A percentile compares a stretch with the other conserved stretches of the same genome.
phyloP scores from a whole-genome alignment of 345 rosid genomes.

The Luvunga scandens region DNA sequence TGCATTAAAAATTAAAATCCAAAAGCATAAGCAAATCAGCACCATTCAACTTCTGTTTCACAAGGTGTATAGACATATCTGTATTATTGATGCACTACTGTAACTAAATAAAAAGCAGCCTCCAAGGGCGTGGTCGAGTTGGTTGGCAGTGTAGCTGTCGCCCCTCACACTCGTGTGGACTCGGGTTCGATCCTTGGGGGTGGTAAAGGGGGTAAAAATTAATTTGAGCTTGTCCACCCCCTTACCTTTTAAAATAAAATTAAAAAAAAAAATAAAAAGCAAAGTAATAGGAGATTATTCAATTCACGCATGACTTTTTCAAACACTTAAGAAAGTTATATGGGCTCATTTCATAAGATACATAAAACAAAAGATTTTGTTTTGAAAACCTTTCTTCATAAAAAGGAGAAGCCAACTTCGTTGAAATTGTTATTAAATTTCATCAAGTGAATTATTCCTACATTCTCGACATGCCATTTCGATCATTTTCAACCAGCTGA shows the following conservation, averaged over 20 bases:
- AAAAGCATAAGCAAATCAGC: neutral
- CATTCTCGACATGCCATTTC: neutral
- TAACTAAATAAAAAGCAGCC: too few relatives aligned
- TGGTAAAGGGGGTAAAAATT: too few relatives aligned
- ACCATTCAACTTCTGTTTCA: neutral
- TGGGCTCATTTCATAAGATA: neutral
- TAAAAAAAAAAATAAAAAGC: too few relatives aligned
- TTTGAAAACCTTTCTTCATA: neutral
- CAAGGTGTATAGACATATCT: neutral
- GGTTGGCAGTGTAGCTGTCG: too few relatives aligned
- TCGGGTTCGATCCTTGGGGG: too few relatives aligned
- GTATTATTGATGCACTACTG: neutral
- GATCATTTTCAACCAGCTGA: neutral
- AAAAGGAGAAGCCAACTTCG: neutral
- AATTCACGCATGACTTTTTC: neutral
- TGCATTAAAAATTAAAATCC: neutral
- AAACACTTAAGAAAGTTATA: neutral
- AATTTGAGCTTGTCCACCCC: too few relatives aligned
- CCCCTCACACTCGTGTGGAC: too few relatives aligned
- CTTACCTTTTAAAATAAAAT: too few relatives aligned
- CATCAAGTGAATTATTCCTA: neutral
- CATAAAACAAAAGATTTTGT: neutral
- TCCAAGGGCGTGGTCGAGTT: too few relatives aligned
- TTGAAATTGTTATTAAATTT: neutral
- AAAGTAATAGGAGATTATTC: neutral